Evolutionary conservation across 164 flowering plant genomes (phyloP).

Genomic region (Stephania cephalantha): DNA sequence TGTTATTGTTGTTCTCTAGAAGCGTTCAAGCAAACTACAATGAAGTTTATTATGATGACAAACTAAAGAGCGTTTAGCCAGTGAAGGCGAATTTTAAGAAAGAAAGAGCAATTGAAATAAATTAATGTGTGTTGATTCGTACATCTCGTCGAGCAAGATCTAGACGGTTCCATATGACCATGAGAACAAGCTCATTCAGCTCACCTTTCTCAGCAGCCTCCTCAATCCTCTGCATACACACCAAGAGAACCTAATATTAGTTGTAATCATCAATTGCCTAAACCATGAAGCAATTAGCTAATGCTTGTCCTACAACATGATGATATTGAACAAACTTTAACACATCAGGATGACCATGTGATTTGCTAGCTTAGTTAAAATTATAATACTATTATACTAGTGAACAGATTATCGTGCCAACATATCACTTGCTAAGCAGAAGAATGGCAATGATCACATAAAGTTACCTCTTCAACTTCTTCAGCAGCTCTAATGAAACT

Average conservation of each 20-base stretch:
- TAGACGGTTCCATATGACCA: conserved; percentile 97
- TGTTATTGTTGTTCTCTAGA: no score
- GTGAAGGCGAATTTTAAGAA: not conserved
- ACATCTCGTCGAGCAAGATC: conserved; percentile 98
- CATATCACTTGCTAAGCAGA: not conserved
- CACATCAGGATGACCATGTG: no score
- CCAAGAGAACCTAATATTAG: not conserved
- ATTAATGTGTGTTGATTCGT: conserved; percentile 16
- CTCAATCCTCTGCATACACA: conserved; percentile 62
- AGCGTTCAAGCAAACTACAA: no score
- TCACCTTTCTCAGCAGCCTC: conserved; percentile 97
- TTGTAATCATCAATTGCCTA: not conserved
- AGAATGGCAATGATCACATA: not conserved
- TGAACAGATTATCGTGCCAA: not conserved
- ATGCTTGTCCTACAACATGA: not conserved
- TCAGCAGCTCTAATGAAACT: conserved; percentile 81
- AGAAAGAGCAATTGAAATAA: conserved; percentile 1
- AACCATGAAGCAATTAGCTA: not conserved
- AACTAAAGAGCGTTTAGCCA: not conserved
- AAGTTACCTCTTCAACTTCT: conserved; percentile 85
- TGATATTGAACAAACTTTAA: not conserved
- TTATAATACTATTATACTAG: no score
- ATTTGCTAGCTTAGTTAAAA: no score
- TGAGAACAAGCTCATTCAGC: conserved; percentile 74
- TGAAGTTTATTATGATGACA: no score